A percentile compares a stretch with the other conserved stretches of the same genome.
phyloP scores from a whole-genome alignment of 495 filamentous ascomycete genomes.

The Penicillium longicatenatum region DNA sequence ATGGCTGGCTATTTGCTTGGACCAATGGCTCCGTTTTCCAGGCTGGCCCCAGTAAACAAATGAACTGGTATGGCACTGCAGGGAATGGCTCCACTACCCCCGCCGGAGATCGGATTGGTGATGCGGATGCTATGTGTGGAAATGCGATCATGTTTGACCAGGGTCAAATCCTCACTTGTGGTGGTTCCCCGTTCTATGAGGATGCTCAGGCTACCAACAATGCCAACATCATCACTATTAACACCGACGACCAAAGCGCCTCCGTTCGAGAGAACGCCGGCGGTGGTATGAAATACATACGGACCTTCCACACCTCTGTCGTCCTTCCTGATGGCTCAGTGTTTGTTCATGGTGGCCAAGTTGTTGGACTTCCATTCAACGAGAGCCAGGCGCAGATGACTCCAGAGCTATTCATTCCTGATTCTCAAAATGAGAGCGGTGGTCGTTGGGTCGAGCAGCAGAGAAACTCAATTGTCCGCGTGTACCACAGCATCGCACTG shows the following conservation, averaged over 20 bases:
- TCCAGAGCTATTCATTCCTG: slow-evolving; percentile 48
- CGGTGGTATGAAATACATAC: slow-evolving; percentile 37
- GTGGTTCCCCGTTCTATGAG: slow-evolving; percentile 46
- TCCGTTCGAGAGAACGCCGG: slow-evolving; percentile 30
- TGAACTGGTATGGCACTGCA: slow-evolving; percentile 42
- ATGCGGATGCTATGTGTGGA: slow-evolving; percentile 18
- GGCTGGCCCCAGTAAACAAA: slow-evolving; percentile 54
- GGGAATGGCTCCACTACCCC: neutral
- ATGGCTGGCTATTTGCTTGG: slow-evolving; percentile 65
- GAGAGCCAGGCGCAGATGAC: slow-evolving; percentile 39
- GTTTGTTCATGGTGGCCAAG: slow-evolving; percentile 47
- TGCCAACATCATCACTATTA: slow-evolving; percentile 46
- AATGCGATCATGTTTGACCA: slow-evolving; percentile 19
- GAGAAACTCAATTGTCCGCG: slow-evolving; percentile 40
- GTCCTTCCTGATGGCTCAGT: slow-evolving; percentile 52
- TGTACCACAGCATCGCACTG: slow-evolving; percentile 51
- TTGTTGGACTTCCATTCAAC: slow-evolving; percentile 38
- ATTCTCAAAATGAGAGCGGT: slow-evolving; percentile 14
- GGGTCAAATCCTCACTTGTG: slow-evolving; percentile 51
- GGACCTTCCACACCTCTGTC: slow-evolving; percentile 46
- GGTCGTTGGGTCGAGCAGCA: slow-evolving; percentile 38
- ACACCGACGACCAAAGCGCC: slow-evolving; percentile 16
- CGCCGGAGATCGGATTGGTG: slow-evolving; percentile 11
- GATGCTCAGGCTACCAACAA: slow-evolving; percentile 31
- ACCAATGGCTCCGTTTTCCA: slow-evolving; percentile 57